These are phyloP conservation scores for Sarcocystis neurona DNA, from an alignment of 169 alveolate species.

Conservation along the genomic window DNA sequence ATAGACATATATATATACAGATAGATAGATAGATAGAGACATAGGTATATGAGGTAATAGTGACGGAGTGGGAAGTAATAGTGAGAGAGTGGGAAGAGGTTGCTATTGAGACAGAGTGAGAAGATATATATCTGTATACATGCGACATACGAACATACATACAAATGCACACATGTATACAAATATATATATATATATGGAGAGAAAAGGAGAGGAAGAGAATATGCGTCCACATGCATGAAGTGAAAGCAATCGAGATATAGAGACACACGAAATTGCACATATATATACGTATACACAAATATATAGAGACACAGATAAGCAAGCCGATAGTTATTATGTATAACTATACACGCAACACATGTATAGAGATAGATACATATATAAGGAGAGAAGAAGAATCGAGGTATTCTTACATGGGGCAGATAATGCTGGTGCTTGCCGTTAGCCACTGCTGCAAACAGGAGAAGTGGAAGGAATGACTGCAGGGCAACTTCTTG, in stretches of 20 bases:
- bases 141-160: background rate
- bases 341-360: background rate
- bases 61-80: too few species aligned
- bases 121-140: background rate
- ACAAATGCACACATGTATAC: background rate
- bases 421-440: slow-evolving; percentile 13
- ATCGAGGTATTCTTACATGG: background rate
- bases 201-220: background rate
- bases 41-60: too few species aligned
- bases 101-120: too few species aligned
- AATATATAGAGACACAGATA: background rate
- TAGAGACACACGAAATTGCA: background rate
- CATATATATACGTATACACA: background rate
- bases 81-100: too few species aligned
- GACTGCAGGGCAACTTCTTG: slow-evolving; percentile 34
- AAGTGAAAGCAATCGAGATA: too few species aligned
- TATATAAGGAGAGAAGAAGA: background rate
- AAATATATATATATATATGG: background rate
- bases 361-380: background rate
- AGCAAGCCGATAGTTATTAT: background rate
- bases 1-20: too few species aligned
- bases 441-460: slow-evolving; percentile 37
- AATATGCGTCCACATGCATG: background rate
- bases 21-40: too few species aligned
- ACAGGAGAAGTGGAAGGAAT: slow-evolving; percentile 26